phyloP scores from a whole-genome alignment of 129 eudicot species.

The Cynara cardunculus region DNA sequence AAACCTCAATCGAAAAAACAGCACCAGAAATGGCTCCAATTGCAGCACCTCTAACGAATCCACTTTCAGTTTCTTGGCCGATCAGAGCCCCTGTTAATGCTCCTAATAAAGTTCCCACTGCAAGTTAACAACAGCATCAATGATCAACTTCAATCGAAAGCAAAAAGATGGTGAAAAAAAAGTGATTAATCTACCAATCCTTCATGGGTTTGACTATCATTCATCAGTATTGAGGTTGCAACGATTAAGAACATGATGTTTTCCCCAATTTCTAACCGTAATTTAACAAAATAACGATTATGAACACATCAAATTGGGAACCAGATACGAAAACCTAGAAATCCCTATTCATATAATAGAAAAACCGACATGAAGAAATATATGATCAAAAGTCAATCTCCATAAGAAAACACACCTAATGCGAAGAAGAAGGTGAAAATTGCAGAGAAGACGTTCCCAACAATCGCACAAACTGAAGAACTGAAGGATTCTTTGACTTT shows the following conservation, averaged over 20 bases:
- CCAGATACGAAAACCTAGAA: slow-evolving; percentile 3
- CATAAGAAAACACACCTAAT: slow-evolving; percentile 40
- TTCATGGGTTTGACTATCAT: neutral
- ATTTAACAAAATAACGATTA: slow-evolving; percentile 1
- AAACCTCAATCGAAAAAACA: slow-evolving; percentile 95
- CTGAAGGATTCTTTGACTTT: slow-evolving; percentile 50
- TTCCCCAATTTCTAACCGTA: slow-evolving; percentile 1
- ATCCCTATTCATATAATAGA: slow-evolving; percentile 8
- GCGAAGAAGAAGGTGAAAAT: slow-evolving; percentile 96
- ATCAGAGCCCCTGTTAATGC: slow-evolving; percentile 92
- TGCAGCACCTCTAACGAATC: slow-evolving; percentile 94
- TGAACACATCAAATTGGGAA: neutral
- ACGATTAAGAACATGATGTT: slow-evolving; percentile 1
- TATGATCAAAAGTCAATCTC: neutral
- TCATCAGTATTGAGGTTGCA: neutral
- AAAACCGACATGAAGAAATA: slow-evolving; percentile 14
- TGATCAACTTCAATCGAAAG: slow-evolving; percentile 19
- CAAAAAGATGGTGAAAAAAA: neutral
- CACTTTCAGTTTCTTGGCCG: slow-evolving; percentile 97
- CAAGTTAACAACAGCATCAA: slow-evolving; percentile 24
- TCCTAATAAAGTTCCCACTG: slow-evolving; percentile 95
- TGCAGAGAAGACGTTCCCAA: slow-evolving; percentile 81
- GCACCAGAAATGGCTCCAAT: slow-evolving; percentile 98
- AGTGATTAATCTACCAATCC: neutral
- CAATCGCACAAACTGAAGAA: slow-evolving; percentile 56